Base-by-base conservation (phyloP, 108 stramenopile genomes). In the Craspedostauros australis region DNA sequence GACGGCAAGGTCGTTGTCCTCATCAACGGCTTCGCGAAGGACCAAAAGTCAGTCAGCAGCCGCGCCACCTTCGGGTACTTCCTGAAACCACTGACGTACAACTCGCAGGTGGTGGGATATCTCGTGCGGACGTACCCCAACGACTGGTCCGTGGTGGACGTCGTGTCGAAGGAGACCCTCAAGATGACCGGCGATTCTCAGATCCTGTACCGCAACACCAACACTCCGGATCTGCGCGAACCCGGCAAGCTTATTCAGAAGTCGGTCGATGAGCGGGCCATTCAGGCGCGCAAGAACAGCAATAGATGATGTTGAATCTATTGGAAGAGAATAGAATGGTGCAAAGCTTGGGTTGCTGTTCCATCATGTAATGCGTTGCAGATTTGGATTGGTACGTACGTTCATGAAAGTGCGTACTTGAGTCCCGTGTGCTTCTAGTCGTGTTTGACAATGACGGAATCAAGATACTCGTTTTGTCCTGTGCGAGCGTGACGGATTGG, bases 11-110 rank as follows among this genome's bases (percentile, higher is more conserved):
- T 50, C 7, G 73, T 76, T 24, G 80, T 88, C 5, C 54, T 88
- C 31, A 68, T 87, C 14, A 87, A 87, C 61, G 85, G 70, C 15
- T 68, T 80, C 20, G 78, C 79, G 42, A 87, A 73, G 75, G 73
- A 68, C 54, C 72, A 48, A 19, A 70, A 72, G 39, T 72, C 71
- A 38, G 56, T 86, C 0, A 60, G 72, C 25, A 62, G 46, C 23
- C 40, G 21, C 19, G 86, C 86, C 1, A 88, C 77, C 46, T 84
- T 88, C 82, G 82, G 80, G 0, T 88, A 84, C 41, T 88, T 56
- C 39, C 51, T 75, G 14, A 88, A 88, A 58, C 82, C 86, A 2
- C 64, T 88, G 26, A 88, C 86, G 0, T 88, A 88, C 72, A 88
- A 88, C 74, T 82, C 80, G 29, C 79, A 81, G 54, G 54, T 88